Conservation (phyloP, 2,329 filamentous ascomycete genomes). For the Curvularia lunata region DNA sequence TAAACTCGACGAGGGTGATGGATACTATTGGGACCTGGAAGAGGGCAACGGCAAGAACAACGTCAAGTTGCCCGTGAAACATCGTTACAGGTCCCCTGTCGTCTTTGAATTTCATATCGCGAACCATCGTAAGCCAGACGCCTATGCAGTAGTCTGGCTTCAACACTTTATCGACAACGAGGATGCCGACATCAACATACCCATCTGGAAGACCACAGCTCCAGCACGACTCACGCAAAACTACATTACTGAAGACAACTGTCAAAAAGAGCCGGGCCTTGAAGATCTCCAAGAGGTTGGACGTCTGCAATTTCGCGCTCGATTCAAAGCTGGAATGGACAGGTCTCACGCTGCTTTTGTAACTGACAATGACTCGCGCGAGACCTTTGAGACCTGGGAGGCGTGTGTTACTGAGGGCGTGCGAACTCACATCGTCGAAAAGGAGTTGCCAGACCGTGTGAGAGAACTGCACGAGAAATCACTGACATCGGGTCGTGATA, state of each 20-base stretch:
- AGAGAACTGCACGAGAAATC: conserved; percentile 82
- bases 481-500: conserved; percentile 77
- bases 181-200: conserved; percentile 78
- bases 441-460: conserved; percentile 74
- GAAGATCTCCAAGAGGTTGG: conserved; percentile 80
- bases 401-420: conserved; percentile 89
- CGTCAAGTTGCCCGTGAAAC: conserved; percentile 84
- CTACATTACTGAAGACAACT: conserved; percentile 84
- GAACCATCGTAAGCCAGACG: conserved; percentile 72
- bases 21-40: conserved; percentile 65
- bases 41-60: conserved; percentile 58
- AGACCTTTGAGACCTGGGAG: conserved; percentile 95
- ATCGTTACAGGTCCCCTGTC: conserved; percentile 86
- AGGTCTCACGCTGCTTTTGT: conserved; percentile 84
- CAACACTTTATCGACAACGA: conserved; percentile 83
- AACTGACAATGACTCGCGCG: conserved; percentile 83
- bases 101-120: conserved; percentile 83
- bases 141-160: conserved; percentile 84
- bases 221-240: conserved; percentile 82
- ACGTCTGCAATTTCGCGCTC: conserved; percentile 76
- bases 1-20: conserved; percentile 64
- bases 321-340: conserved; percentile 90
- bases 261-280: conserved; percentile 71
- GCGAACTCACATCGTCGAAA: conserved; percentile 70
- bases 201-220: conserved; percentile 84